Evolutionary conservation across 139 green algal genomes (phyloP).

Genomic region (Haematococcus lacustris): DNA sequence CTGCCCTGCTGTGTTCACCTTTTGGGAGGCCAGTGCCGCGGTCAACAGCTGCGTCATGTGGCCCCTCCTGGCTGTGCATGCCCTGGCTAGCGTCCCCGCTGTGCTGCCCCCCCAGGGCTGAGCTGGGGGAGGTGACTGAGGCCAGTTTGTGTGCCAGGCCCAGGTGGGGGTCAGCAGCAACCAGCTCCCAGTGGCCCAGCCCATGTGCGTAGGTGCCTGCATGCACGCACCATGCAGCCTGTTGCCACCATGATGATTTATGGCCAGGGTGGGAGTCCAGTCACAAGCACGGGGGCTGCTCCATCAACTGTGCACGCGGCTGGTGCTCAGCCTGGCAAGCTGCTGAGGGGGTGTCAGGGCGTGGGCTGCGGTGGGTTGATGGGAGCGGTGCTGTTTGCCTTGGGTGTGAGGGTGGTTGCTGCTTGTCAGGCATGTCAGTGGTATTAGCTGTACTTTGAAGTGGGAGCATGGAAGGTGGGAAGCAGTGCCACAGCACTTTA

Average conservation of each 20-base stretch:
- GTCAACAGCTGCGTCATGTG: neutral
- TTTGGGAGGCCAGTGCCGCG: neutral
- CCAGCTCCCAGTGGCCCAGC: conserved; percentile 71
- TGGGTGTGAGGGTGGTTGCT: neutral
- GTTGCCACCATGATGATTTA: neutral
- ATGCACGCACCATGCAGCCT: neutral
- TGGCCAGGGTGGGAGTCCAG: neutral
- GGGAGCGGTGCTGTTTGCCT: neutral
- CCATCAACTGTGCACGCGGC: neutral
- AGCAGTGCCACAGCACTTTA: too few relatives aligned
- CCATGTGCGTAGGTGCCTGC: conserved; percentile 52
- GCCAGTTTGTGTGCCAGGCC: conserved; percentile 65
- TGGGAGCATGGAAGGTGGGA: too few relatives aligned
- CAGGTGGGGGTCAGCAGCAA: conserved; percentile 63
- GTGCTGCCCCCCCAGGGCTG: conserved; percentile 13
- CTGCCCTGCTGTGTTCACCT: neutral
- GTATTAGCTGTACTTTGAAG: too few relatives aligned
- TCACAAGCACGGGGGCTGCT: neutral
- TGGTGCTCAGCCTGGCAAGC: neutral
- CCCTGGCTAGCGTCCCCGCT: neutral
- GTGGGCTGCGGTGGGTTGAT: neutral
- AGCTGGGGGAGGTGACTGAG: conserved; percentile 23
- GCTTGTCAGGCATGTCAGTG: too few relatives aligned
- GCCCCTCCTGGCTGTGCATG: neutral
- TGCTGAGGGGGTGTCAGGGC: neutral